Evolutionary conservation across 2,329 filamentous ascomycete species (phyloP), one percentile per base, ranked within the genome.

Genomic region (Sclerotinia glacialis): DNA sequence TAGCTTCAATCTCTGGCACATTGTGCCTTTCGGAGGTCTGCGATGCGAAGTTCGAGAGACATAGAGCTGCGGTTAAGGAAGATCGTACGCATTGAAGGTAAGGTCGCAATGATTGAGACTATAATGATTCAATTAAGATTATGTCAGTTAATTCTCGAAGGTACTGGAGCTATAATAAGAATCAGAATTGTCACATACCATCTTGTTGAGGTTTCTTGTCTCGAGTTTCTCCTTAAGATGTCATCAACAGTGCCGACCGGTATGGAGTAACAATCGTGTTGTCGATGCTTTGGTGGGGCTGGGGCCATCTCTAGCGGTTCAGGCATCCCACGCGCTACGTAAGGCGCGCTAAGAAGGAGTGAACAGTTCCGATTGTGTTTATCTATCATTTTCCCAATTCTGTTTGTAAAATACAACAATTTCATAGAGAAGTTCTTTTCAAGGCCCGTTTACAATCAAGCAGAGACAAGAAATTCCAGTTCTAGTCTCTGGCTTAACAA

Each of bases 11-110:
- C 79, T 99, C 95, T 69, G 95, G 95, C 55, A 98, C 94, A 83
- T 99, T 99, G 82, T 98, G 95, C 74, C 95, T 86, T 83, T 99
- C 96, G 65, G 93, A 92, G 55, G 91, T 92, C 81, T 99, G 95
- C 60, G 94, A 98, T 70, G 95, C 94, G 80, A 99, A 99, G 85
- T 99, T 96, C 79, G 93, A 94, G 68, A 96, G 86, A 67, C 92
- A 94, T 73, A 99, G 89, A 72, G 95, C 94, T 71, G 94, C 92
- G 50, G 93, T 98, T 76, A 99, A 85, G 76, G 92, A 96, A 77
- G 91, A 93, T 75, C 95, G 92, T 75, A 98, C 95, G 80, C 92
- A 96, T 83, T 96, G 92, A 73, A 97, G 90, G 81, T 98, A 97
- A 67, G 94, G 94, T 71, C 94, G 91, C 77, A 98, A 86, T 72